Conservation (phyloP, 2,329 filamentous ascomycete genomes). For the Cordyceps farinosa region DNA sequence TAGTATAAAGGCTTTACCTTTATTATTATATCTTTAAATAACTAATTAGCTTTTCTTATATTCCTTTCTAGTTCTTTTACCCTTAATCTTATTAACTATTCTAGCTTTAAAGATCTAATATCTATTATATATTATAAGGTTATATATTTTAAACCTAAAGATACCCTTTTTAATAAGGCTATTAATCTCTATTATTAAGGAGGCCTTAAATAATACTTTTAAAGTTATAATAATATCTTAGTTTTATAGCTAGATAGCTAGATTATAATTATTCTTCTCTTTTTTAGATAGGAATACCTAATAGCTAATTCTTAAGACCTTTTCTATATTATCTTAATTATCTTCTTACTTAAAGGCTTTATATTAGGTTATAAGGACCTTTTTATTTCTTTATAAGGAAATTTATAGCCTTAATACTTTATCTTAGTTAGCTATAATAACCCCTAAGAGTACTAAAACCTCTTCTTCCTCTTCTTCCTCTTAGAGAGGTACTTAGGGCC, state of each 20-base stretch:
- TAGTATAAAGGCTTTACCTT: not conserved
- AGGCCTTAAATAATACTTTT: not conserved
- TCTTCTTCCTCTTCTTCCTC: no score
- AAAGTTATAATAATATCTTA: not conserved
- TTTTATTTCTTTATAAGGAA: no score
- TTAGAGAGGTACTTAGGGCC: no score
- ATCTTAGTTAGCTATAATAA: not conserved
- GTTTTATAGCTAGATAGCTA: not conserved
- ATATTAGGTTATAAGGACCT: no score
- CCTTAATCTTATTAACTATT: not conserved
- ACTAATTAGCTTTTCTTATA: not conserved
- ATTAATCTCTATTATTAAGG: not conserved
- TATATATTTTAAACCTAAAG: not conserved
- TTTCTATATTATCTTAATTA: not conserved
- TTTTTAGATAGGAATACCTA: not conserved
- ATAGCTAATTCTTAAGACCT: not conserved
- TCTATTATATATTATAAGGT: not conserved
- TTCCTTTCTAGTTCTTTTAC: not conserved
- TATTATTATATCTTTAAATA: not conserved
- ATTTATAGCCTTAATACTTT: no score
- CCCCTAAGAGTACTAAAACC: no score
- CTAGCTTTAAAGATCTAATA: not conserved
- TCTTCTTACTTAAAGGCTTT: not conserved
- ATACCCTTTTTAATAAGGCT: not conserved
- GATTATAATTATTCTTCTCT: not conserved